Evolutionary conservation across 495 filamentous ascomycete species (phyloP).

Genomic region (Lophium mytilinum): DNA sequence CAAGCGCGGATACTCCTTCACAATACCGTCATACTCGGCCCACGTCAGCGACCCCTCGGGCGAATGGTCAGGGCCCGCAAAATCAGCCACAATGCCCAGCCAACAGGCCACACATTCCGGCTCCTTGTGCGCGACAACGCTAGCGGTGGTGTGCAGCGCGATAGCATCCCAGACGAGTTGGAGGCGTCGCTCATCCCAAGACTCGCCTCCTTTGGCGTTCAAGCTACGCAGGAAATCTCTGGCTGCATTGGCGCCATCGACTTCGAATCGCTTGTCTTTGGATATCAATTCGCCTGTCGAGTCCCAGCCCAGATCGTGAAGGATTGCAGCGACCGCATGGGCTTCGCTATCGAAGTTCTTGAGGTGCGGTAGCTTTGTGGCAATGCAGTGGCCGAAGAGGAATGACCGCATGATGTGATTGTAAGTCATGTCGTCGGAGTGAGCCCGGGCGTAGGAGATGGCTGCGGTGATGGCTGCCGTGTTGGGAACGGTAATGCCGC

Average conservation of each 20-base stretch:
- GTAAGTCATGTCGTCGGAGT: slow-evolving; percentile 33
- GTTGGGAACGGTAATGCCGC: slow-evolving; percentile 13
- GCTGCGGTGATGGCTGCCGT: slow-evolving; percentile 29
- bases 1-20: slow-evolving; percentile 32
- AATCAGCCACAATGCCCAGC: slow-evolving; percentile 43
- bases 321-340: slow-evolving; percentile 40
- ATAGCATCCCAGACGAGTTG: slow-evolving; percentile 50
- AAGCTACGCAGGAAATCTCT: slow-evolving; percentile 33
- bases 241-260: slow-evolving; percentile 46
- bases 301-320: slow-evolving; percentile 52
- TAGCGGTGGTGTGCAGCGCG: slow-evolving; percentile 41
- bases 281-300: slow-evolving; percentile 30
- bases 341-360: slow-evolving; percentile 38
- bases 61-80: slow-evolving; percentile 33
- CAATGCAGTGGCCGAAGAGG: slow-evolving; percentile 38
- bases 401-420: slow-evolving; percentile 44
- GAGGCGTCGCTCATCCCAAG: slow-evolving; percentile 35
- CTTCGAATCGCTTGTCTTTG: slow-evolving; percentile 47
- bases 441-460: slow-evolving; percentile 33
- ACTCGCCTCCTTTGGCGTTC: not conserved
- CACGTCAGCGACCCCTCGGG: slow-evolving; percentile 25
- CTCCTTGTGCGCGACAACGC: slow-evolving; percentile 40
- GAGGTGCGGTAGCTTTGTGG: slow-evolving; percentile 33
- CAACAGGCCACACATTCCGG: slow-evolving; percentile 36
- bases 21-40: slow-evolving; percentile 33